Evolutionary conservation across 495 filamentous ascomycete species (phyloP).

Genomic region (Rhizodiscina lignyota): DNA sequence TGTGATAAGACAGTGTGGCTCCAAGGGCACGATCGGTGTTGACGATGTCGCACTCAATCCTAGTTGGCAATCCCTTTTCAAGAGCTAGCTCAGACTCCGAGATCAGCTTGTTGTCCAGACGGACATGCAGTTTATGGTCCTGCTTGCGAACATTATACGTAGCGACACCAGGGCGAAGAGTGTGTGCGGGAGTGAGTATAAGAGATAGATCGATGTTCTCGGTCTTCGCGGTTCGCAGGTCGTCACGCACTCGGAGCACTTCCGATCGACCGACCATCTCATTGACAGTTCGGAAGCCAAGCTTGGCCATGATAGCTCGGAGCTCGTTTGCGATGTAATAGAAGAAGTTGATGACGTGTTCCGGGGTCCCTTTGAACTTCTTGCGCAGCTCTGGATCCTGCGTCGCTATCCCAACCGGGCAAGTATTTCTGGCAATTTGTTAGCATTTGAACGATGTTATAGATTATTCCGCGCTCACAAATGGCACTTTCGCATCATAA

Average conservation of each 20-base stretch:
- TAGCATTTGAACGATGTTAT: not conserved
- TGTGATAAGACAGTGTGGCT: constrained; percentile 90
- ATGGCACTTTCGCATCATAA: constrained; percentile 77
- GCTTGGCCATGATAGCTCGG: constrained; percentile 92
- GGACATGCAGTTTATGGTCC: constrained; percentile 83
- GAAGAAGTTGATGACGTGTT: constrained; percentile 99
- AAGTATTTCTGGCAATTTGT: constrained; percentile 43
- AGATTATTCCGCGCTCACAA: constrained; percentile 2
- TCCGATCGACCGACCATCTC: constrained; percentile 97
- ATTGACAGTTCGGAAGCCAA: constrained; percentile 90
- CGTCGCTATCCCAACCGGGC: constrained; percentile 92
- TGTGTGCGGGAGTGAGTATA: constrained; percentile 92
- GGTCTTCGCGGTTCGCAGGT: constrained; percentile 77
- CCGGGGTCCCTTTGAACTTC: constrained; percentile 88
- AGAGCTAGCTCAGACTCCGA: constrained; percentile 92
- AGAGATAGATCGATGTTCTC: constrained; percentile 88
- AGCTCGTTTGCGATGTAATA: constrained; percentile 98
- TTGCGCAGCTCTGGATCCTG: constrained; percentile 89
- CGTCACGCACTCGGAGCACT: constrained; percentile 71
- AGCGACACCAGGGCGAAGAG: constrained; percentile 86
- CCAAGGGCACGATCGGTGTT: constrained; percentile 95
- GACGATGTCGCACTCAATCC: constrained; percentile 95
- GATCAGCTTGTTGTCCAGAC: constrained; percentile 97
- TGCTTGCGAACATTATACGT: constrained; percentile 99
- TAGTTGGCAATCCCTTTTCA: constrained; percentile 85